Percentiles rank a stretch among this genome's conserved stretches.
These are phyloP conservation scores for Rutstroemia sydowiana DNA, from an alignment of 2,329 filamentous ascomycete genomes.

Conservation along the genomic window DNA sequence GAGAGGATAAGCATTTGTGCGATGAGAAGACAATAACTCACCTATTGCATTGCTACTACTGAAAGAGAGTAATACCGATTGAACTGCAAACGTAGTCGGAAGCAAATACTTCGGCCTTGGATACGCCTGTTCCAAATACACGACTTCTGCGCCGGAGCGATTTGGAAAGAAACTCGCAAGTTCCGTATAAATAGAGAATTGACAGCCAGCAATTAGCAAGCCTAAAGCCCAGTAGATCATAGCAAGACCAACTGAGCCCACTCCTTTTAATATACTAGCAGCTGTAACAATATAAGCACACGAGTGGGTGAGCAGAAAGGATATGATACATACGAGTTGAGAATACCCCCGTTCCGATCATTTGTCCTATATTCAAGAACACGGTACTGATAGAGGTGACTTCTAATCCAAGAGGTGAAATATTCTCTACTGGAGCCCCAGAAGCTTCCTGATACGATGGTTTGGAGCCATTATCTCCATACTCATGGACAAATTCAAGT, in stretches of 20 bases:
- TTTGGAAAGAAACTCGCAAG: slow-evolving; percentile 59
- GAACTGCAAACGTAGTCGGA: slow-evolving; percentile 56
- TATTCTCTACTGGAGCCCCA: slow-evolving; percentile 52
- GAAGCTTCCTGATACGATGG: slow-evolving; percentile 46
- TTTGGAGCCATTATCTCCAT: slow-evolving; percentile 39
- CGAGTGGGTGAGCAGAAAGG: not conserved
- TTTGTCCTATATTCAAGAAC: slow-evolving; percentile 54
- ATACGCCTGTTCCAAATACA: slow-evolving; percentile 62
- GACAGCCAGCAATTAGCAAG: slow-evolving; percentile 47
- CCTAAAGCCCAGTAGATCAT: slow-evolving; percentile 61
- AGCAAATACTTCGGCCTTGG: slow-evolving; percentile 58
- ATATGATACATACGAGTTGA: slow-evolving; percentile 45
- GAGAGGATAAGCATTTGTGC: not conserved
- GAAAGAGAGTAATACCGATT: slow-evolving; percentile 57
- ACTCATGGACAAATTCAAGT: slow-evolving; percentile 18
- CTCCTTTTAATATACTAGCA: slow-evolving; percentile 48
- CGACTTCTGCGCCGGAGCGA: slow-evolving; percentile 57
- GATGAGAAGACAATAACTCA: slow-evolving; percentile 4
- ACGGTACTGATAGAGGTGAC: slow-evolving; percentile 49
- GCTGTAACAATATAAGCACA: slow-evolving; percentile 34
- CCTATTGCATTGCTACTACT: slow-evolving; percentile 57
- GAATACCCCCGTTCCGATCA: slow-evolving; percentile 58
- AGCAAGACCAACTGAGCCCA: slow-evolving; percentile 54
- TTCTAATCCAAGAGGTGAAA: slow-evolving; percentile 52
- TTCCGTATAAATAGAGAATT: slow-evolving; percentile 55